Evolutionary conservation across 1,284 basidiomycete genomes (phyloP).

Genomic region (Puccinia triticina): DNA sequence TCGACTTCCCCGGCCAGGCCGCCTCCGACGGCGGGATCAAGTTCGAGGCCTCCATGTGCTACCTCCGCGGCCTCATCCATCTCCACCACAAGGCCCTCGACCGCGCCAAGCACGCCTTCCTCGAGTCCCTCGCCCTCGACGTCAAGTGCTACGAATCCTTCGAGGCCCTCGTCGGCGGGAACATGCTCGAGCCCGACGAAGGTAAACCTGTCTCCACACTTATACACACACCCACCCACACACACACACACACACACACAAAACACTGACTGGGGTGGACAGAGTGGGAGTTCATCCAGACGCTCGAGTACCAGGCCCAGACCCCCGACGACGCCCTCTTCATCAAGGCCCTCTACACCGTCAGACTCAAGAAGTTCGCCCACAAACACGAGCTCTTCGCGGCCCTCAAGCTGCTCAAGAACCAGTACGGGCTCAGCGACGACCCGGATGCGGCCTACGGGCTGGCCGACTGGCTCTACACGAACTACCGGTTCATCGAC

Average conservation of each 20-base stretch:
- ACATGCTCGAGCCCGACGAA: constrained; percentile 91
- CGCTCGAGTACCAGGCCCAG: constrained; percentile 79
- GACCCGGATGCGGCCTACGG: constrained; percentile 91
- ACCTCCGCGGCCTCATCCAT: constrained; percentile 88
- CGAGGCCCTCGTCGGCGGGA: constrained; percentile 81
- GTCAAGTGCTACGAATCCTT: constrained; percentile 98
- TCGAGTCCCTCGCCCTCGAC: constrained; percentile 90
- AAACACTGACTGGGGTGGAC: constrained; percentile 10
- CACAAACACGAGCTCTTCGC: constrained; percentile 70
- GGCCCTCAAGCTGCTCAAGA: constrained; percentile 72
- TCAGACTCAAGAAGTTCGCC: constrained; percentile 77
- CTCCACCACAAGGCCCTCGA: constrained; percentile 86
- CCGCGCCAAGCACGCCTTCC: constrained; percentile 86
- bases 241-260: no score
- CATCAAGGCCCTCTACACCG: constrained; percentile 85
- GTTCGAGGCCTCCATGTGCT: constrained; percentile 94
- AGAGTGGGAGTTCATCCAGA: constrained; percentile 96
- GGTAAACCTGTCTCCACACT: constrained; percentile 68
- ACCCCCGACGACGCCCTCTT: constrained; percentile 83
- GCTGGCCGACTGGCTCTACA: constrained; percentile 86
- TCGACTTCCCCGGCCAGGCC: constrained; percentile 60
- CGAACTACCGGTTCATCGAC: constrained; percentile 87
- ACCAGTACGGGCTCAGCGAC: constrained; percentile 77
- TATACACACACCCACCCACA: constrained; percentile 32
- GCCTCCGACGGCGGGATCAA: constrained; percentile 61